Base-by-base conservation (phyloP, 1,284 basidiomycete species). In the Austroboletus novae-zelandiae region DNA sequence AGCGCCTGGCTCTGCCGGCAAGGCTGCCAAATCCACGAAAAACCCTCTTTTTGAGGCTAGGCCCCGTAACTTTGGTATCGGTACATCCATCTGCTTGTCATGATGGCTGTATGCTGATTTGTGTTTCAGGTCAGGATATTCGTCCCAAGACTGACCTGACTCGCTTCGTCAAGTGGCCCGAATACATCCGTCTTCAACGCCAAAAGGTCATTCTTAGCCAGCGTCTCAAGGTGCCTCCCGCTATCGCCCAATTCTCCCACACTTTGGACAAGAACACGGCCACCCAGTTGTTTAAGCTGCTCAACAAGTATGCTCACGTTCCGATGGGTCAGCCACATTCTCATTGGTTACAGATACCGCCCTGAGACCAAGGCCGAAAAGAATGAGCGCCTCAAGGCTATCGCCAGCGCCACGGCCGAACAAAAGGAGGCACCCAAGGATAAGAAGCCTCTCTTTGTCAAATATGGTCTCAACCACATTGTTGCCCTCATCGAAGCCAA, bases 201-300 rank as follows among this genome's bases (percentile, higher is more conserved):
- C 95, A 98, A 76, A 97, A 96, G 80, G 94, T 98, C 68, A 97
- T 99, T 77, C 89, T 99, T 59, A 80, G 92, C 84, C 94, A 98
- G 79, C 94, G 96, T 68, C 82, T 99, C 65, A 99, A 99, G 86
- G 94, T 98, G 34, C 96, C 96, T 65, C 96, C 96, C 49, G 92
- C 96, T 64, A 97, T 99, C 66, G 92, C 94, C 49, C 96, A 99
- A 76, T 98, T 99, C 83, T 84, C 89, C 51, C 91, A 98, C 80
- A 96, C 94, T 43, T 81, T 99, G 65, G 96, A 99, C 86, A 98
- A 98, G 86, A 99, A 98, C 84, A 98, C 95, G 50, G 96, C 96
- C 43, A 96, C 93, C 51, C 94, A 98, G 74, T 77, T 98, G 57
- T 98, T 98, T 89, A 95, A 96, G 78, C 86, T 99, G 59, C 73